These are phyloP conservation scores for Hypoxylon sp. DNA, from an alignment of 2,329 filamentous ascomycete species.

Conservation along the genomic window DNA sequence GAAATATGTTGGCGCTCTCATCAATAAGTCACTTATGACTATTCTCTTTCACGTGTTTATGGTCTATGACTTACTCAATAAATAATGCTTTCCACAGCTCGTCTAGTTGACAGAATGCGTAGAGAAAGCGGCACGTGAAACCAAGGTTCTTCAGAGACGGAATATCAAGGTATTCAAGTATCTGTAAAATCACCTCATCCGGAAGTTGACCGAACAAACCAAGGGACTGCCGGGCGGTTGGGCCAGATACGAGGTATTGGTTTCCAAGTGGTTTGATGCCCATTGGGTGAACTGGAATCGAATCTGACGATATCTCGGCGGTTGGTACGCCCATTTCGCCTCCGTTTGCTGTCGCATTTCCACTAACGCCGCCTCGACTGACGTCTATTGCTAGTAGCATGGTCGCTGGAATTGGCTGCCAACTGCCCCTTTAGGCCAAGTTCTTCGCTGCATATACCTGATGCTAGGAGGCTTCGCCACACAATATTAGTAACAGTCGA, in stretches of 20 bases:
- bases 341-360: constrained; percentile 21
- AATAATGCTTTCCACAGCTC: constrained; percentile 92
- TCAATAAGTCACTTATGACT: constrained; percentile 14
- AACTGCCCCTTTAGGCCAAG: constrained; percentile 32
- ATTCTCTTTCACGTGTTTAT: constrained; percentile 10
- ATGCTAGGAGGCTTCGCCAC: constrained; percentile 25
- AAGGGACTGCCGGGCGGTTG: constrained; percentile 74
- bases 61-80: constrained; percentile 76
- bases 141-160: constrained; percentile 74
- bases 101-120: constrained; percentile 85
- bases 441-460: constrained; percentile 12
- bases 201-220: constrained; percentile 77
- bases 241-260: constrained; percentile 73
- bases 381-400: constrained; percentile 47
- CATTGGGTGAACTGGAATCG: constrained; percentile 82
- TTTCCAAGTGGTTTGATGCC: constrained; percentile 91
- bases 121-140: constrained; percentile 84
- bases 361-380: constrained; percentile 38
- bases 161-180: constrained; percentile 81
- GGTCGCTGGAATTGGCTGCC: constrained; percentile 2
- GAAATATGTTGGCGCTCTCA: constrained; percentile 6
- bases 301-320: constrained; percentile 48
- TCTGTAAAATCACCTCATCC: constrained; percentile 81
- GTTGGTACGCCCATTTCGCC: constrained; percentile 26
- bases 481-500: constrained; percentile 18